Percentiles rank a stretch among this genome's conserved stretches.
Conservation (phyloP, 2,329 filamentous ascomycete genomes). For the Teratosphaeria nubilosa region DNA sequence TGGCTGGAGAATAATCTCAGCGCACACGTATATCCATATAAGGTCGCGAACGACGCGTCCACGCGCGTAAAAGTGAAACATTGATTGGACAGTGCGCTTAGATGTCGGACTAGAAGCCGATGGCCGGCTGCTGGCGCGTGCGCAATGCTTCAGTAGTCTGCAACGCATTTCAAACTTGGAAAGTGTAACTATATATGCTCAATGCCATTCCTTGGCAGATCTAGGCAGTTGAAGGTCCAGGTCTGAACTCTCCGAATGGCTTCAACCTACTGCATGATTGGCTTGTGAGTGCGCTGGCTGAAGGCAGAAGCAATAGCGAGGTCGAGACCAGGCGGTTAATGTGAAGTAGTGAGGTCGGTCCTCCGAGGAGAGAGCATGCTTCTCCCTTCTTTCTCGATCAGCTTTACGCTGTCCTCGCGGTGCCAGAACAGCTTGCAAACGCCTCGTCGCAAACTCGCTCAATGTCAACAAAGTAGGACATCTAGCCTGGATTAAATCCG, state of each 20-base stretch:
- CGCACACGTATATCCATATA: background rate
- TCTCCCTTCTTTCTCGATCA: no score
- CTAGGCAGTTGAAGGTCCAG: background rate
- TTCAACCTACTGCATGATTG: background rate
- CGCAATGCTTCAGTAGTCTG: background rate
- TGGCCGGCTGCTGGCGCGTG: background rate
- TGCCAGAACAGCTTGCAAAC: no score
- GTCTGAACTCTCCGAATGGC: background rate
- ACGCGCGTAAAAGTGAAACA: background rate
- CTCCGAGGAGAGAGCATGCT: no score
- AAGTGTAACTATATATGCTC: background rate
- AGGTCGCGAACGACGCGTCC: background rate
- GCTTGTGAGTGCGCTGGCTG: background rate
- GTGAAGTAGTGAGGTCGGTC: no score
- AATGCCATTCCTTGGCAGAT: background rate
- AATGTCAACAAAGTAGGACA: background rate
- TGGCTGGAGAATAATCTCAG: no score
- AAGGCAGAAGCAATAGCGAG: background rate
- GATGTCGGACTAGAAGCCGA: no score
- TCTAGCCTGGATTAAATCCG: background rate
- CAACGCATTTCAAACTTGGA: no score
- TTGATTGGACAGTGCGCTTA: background rate
- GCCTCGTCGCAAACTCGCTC: no score
- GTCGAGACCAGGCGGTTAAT: background rate
- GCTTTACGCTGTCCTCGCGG: background rate